These are phyloP conservation scores for Epithele typhae DNA, from an alignment of 768 basidiomycete genomes.

Conservation along the genomic window DNA sequence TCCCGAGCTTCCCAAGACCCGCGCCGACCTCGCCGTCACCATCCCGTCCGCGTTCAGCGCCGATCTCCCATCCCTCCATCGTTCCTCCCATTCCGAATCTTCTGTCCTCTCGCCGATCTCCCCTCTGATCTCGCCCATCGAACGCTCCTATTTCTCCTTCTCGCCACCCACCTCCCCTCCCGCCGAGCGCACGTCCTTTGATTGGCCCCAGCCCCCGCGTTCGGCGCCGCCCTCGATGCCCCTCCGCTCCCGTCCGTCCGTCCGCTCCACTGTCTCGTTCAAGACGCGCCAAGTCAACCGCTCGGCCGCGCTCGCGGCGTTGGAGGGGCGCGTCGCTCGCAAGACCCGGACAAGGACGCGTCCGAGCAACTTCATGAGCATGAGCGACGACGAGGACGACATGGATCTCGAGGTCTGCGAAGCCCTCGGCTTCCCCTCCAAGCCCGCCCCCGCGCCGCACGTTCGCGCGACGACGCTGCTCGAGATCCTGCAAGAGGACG, in stretches of 20 bases:
- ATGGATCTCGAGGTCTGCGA: constrained; percentile 21
- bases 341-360: constrained; percentile 9
- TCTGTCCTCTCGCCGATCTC: constrained; percentile 19
- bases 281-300: constrained; percentile 44
- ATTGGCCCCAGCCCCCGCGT: neutral
- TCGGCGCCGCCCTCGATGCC: constrained; percentile 12
- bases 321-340: constrained; percentile 46
- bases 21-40: constrained; percentile 21
- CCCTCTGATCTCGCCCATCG: constrained; percentile 15
- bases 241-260: constrained; percentile 13
- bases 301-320: constrained; percentile 56
- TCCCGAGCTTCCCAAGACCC: constrained; percentile 25
- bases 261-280: constrained; percentile 40
- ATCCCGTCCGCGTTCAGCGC: constrained; percentile 16
- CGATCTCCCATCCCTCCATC: constrained; percentile 12
- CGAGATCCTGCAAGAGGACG: constrained; percentile 27
- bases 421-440: constrained; percentile 33
- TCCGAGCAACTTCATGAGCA: constrained; percentile 58
- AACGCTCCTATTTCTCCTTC: constrained; percentile 20
- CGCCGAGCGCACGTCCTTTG: constrained; percentile 7
- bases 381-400: constrained; percentile 61
- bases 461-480: constrained; percentile 5
- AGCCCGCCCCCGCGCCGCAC: constrained; percentile 24
- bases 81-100: constrained; percentile 22
- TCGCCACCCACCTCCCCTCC: constrained; percentile 15